Evolutionary conservation across 441 rosid species (phyloP).

Genomic region (Biscutella laevigata): DNA sequence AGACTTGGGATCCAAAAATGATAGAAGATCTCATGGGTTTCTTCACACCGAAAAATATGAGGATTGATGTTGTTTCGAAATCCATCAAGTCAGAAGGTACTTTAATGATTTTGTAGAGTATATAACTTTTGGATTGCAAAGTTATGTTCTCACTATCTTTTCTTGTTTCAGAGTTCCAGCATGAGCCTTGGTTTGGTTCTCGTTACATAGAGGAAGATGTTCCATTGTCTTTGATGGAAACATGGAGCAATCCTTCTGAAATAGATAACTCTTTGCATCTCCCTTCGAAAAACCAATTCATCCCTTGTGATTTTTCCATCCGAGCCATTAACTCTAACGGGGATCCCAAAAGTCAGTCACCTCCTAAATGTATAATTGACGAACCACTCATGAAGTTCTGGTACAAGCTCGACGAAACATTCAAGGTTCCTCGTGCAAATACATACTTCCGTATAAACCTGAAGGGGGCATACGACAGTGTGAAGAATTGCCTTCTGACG

Average conservation of each 20-base stretch:
- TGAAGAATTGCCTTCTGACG: constrained; percentile 68
- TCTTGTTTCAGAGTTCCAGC: constrained; percentile 45
- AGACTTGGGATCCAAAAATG: constrained; percentile 77
- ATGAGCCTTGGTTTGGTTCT: constrained; percentile 93
- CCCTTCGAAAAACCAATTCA: constrained; percentile 74
- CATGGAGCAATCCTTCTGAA: constrained; percentile 77
- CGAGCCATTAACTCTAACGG: constrained; percentile 32
- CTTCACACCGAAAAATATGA: constrained; percentile 84
- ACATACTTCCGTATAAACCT: constrained; percentile 74
- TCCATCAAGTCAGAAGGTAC: constrained; percentile 57
- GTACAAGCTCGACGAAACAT: constrained; percentile 84
- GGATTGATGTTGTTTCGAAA: constrained; percentile 85
- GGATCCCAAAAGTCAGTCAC: constrained; percentile 28
- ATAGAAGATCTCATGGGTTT: constrained; percentile 51
- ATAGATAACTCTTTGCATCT: constrained; percentile 62
- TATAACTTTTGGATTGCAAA: not conserved
- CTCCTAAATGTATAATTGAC: constrained; percentile 65
- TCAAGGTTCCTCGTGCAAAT: constrained; percentile 84
- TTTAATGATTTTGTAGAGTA: not conserved
- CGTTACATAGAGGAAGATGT: constrained; percentile 63
- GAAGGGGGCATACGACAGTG: constrained; percentile 63
- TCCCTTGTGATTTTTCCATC: constrained; percentile 77
- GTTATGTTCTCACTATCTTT: not conserved
- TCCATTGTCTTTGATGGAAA: constrained; percentile 53
- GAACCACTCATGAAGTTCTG: constrained; percentile 79